Conservation (phyloP, 2,329 filamentous ascomycete genomes). For the Alternaria solani region DNA sequence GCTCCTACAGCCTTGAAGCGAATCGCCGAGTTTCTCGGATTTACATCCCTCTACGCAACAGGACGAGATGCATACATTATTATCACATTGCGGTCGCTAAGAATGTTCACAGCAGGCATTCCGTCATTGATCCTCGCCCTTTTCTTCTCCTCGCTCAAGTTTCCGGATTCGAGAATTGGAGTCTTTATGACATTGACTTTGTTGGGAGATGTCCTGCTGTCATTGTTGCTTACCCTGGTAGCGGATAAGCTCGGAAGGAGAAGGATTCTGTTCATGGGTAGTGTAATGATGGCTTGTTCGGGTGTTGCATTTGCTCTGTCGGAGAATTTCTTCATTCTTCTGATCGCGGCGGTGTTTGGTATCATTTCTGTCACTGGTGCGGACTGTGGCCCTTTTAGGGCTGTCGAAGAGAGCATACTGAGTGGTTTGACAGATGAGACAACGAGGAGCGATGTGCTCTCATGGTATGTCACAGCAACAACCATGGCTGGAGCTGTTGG, state of each 20-base stretch:
- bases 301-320: slow-evolving; percentile 48
- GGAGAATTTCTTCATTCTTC: slow-evolving; percentile 50
- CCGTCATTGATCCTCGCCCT: slow-evolving; percentile 49
- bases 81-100: slow-evolving; percentile 52
- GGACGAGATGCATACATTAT: slow-evolving; percentile 51
- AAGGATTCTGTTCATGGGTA: slow-evolving; percentile 46
- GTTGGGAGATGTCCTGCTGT: slow-evolving; percentile 50
- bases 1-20: slow-evolving; percentile 28
- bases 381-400: slow-evolving; percentile 47
- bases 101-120: slow-evolving; percentile 50
- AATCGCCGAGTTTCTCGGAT: slow-evolving; percentile 41
- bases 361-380: slow-evolving; percentile 50
- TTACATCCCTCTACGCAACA: slow-evolving; percentile 42
- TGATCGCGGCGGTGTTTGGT: slow-evolving; percentile 49
- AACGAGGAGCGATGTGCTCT: slow-evolving; percentile 48
- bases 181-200: slow-evolving; percentile 54
- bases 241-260: slow-evolving; percentile 50
- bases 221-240: slow-evolving; percentile 49
- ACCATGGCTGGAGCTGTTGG: slow-evolving; percentile 49
- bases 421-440: slow-evolving; percentile 47
- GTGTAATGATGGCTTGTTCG: slow-evolving; percentile 48
- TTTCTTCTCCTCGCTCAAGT: slow-evolving; percentile 48
- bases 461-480: slow-evolving; percentile 52
- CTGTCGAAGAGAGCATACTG: slow-evolving; percentile 48
- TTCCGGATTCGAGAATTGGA: slow-evolving; percentile 49